Conservation (phyloP, 2,329 filamentous ascomycete species). For the Clarireedia paspali region DNA sequence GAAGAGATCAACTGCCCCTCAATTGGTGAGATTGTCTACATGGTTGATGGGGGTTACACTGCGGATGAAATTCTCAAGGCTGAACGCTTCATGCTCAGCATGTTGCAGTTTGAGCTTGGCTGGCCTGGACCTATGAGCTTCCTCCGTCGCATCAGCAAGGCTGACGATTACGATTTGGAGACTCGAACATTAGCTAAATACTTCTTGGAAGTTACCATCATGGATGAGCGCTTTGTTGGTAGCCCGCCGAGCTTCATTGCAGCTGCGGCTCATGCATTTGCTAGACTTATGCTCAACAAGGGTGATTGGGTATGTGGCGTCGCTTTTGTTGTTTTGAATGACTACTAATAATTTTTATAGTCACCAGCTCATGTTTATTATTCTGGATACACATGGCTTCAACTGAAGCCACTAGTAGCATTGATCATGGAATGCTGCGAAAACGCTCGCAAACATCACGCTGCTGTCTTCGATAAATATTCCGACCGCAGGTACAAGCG, state of each 20-base stretch:
- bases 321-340: not conserved
- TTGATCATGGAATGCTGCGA: slow-evolving; percentile 86
- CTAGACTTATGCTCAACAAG: slow-evolving; percentile 81
- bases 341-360: slow-evolving; percentile 36
- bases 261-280: slow-evolving; percentile 86
- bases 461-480: slow-evolving; percentile 88
- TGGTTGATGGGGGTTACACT: slow-evolving; percentile 90
- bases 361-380: slow-evolving; percentile 80
- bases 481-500: slow-evolving; percentile 79
- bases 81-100: slow-evolving; percentile 95
- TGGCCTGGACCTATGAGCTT: slow-evolving; percentile 99
- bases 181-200: slow-evolving; percentile 95
- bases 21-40: slow-evolving; percentile 91
- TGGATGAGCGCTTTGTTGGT: slow-evolving; percentile 95
- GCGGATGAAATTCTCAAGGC: slow-evolving; percentile 92
- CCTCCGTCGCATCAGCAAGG: slow-evolving; percentile 92
- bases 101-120: slow-evolving; percentile 90
- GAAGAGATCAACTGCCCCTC: slow-evolving; percentile 98
- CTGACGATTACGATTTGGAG: slow-evolving; percentile 94
- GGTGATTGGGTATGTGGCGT: slow-evolving; percentile 74
- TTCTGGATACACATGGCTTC: slow-evolving; percentile 83
- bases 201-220: slow-evolving; percentile 91
- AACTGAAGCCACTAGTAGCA: slow-evolving; percentile 69
- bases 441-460: slow-evolving; percentile 71
- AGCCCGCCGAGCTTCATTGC: slow-evolving; percentile 85